phyloP scores from a whole-genome alignment of 1,284 basidiomycete species.

The Trichosporon ovoides region DNA sequence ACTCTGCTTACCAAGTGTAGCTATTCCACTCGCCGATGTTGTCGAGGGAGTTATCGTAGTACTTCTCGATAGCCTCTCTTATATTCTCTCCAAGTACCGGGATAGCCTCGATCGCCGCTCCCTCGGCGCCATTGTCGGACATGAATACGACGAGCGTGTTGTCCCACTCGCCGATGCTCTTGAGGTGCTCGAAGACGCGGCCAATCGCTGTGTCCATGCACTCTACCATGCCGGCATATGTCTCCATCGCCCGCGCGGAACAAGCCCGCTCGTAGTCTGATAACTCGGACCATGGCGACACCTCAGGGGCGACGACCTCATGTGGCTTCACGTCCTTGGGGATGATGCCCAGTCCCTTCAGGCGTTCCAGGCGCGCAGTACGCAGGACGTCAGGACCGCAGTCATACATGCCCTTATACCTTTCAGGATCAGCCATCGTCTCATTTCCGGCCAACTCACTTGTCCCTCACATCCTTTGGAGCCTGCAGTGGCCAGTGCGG shows the following conservation, averaged over 20 bases:
- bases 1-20: slow-evolving; percentile 21
- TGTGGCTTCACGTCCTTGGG: slow-evolving; percentile 22
- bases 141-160: slow-evolving; percentile 43
- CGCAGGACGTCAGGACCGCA: slow-evolving; percentile 36
- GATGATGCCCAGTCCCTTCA: slow-evolving; percentile 32
- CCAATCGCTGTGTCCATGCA: slow-evolving; percentile 41
- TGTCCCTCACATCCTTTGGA: slow-evolving; percentile 26
- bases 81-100: slow-evolving; percentile 17
- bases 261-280: slow-evolving; percentile 24
- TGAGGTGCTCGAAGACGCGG: slow-evolving; percentile 26
- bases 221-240: slow-evolving; percentile 45
- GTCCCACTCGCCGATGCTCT: slow-evolving; percentile 28
- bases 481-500: slow-evolving; percentile 33
- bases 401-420: slow-evolving; percentile 26
- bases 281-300: slow-evolving; percentile 27
- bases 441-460: slow-evolving; percentile 26
- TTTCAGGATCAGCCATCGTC: not conserved
- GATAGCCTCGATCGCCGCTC: slow-evolving; percentile 26
- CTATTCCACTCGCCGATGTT: slow-evolving; percentile 23
- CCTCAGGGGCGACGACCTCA: slow-evolving; percentile 20
- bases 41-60: slow-evolving; percentile 21
- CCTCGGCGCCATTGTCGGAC: slow-evolving; percentile 44
- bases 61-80: slow-evolving; percentile 25
- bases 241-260: slow-evolving; percentile 35
- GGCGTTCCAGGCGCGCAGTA: slow-evolving; percentile 23